Base-by-base conservation (phyloP, 768 basidiomycete genomes). In the Suillus spraguei region DNA sequence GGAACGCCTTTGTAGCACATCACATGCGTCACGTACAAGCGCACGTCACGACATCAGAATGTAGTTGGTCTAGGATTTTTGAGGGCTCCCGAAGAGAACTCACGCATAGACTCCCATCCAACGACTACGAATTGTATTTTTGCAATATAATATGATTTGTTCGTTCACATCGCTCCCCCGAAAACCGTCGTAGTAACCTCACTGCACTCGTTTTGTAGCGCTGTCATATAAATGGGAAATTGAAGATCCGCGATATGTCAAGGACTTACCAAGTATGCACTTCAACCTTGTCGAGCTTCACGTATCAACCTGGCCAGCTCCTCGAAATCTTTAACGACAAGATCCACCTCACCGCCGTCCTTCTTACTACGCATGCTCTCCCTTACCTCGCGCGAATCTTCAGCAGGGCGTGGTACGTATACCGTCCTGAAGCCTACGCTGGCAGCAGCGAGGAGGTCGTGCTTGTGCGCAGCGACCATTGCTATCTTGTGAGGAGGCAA, bases 391-490 rank as follows among this genome's bases (percentile, higher is more conserved):
- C 6, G 39, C 2, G 62, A 63, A 55, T 86, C 85, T 64, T 88
- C 86, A 0, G 77, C 75, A 0, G 77, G 74, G 2, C 87, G 80
- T 0, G 79, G 82, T 0, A 90, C 78, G 62, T 88, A 90, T 1
- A 90, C 74, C 0, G 87, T 86, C 64, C 78, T 81, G 76, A 89
- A 76, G 1, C 89, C 89, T 4, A 79, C 73, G 0, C 67, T 69
- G 0, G 79, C 81, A 0, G 89, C 88, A 0, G 79, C 85, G 1
- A 79, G 78, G 14, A 89, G 76, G 67, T 91, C 89, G 62, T 74
- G 78, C 4, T 78, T 77, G 73, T 90, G 89, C 9, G 87, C 80
- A 0, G 89, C 88, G 10, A 90, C 88, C 83, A 91, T 85, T 2
- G 84, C 87, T 44, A 83, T 78, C 46, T 81, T 80, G 11, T 80